Evolutionary conservation across 257 asterid species (phyloP), one percentile per base, ranked within the genome.

Genomic region (Osmanthus fragrans): DNA sequence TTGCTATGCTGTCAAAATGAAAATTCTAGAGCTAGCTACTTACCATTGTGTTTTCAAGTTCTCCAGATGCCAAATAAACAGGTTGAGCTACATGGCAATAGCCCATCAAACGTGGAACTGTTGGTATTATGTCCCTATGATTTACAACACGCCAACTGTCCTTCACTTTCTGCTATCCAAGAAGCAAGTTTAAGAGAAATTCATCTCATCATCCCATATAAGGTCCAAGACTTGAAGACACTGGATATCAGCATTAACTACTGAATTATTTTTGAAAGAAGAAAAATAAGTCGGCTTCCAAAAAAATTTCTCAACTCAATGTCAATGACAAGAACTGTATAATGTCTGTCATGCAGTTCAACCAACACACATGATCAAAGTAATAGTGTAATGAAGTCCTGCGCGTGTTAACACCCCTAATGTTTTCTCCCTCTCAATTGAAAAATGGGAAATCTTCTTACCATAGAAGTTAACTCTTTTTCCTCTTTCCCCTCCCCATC

Each of bases 81-180:
- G 99, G 99, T 71, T 96, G 97, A 84, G 99, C 98, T 54, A 96
- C 97, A 76, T 96, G 99, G 84, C 97, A 93, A 83, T 96, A 93
- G 82, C 99, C 99, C 99, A 96, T 93, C 84, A 96, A 82, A 64
- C 97, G 97, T 32, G 99, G 99, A 76, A 96, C 98, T 32, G 99
- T 93, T 70, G 99, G 98, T 83, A 96, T 96, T 78, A 93, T 96
- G 89, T 96, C 99, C 80, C 99, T 82, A 73, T 92, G 98, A 86
- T 96, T 96, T 74, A 96, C 97, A 71, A 96, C 88, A 84, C 98
- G 88, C 97, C 98, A 96, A 87, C 97, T 96, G 73, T 92, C 97
- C 79, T 87, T 85, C 74, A 93, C 94, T 87, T 89, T 93, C 99
- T 96, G 90, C 73, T 15, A 73, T 69, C 75, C 72, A 75, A 73